Conservation (phyloP, 202 grass and related monocot species). For the Sporobolus alterniflorus region DNA sequence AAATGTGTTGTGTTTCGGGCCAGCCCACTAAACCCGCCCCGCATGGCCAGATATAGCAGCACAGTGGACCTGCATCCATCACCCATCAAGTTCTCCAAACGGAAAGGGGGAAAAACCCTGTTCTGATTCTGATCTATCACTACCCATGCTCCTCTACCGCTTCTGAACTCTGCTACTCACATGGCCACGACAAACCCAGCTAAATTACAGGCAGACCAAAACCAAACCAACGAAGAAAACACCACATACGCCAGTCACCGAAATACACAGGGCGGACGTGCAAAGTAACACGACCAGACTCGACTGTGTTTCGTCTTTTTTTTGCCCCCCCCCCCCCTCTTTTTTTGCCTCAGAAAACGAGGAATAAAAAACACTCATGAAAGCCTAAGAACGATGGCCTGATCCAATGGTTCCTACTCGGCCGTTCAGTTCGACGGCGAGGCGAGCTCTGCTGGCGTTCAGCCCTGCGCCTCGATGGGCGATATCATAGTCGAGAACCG, state of each 20-base stretch:
- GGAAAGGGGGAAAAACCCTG: neutral
- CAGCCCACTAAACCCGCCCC: too few species aligned
- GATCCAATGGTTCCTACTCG: slow-evolving; percentile 4
- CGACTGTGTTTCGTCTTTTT: neutral
- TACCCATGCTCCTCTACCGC: slow-evolving; percentile 40
- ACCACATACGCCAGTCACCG: slow-evolving; percentile 31
- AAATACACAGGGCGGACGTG: slow-evolving; percentile 40
- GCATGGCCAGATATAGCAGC: too few species aligned
- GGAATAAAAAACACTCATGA: slow-evolving; percentile 35
- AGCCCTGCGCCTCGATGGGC: slow-evolving; percentile 74
- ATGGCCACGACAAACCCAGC: slow-evolving; percentile 37
- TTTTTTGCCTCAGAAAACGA: slow-evolving; percentile 28
- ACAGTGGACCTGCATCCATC: neutral
- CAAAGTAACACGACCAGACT: slow-evolving; percentile 7
- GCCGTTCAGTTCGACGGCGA: slow-evolving; percentile 19
- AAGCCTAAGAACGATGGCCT: slow-evolving; percentile 26
- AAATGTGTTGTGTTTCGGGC: too few species aligned
- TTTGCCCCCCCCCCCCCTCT: too few species aligned
- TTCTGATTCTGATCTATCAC: slow-evolving; percentile 57
- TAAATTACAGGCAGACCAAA: slow-evolving; percentile 69
- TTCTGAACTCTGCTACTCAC: slow-evolving; percentile 44
- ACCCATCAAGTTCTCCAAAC: slow-evolving; percentile 43
- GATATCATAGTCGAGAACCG: slow-evolving; percentile 77
- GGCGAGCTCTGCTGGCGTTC: neutral
- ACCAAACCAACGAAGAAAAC: slow-evolving; percentile 34